phyloP scores from a whole-genome alignment of 2,329 filamentous ascomycete genomes.

The Dothidotthia symphoricarpi region DNA sequence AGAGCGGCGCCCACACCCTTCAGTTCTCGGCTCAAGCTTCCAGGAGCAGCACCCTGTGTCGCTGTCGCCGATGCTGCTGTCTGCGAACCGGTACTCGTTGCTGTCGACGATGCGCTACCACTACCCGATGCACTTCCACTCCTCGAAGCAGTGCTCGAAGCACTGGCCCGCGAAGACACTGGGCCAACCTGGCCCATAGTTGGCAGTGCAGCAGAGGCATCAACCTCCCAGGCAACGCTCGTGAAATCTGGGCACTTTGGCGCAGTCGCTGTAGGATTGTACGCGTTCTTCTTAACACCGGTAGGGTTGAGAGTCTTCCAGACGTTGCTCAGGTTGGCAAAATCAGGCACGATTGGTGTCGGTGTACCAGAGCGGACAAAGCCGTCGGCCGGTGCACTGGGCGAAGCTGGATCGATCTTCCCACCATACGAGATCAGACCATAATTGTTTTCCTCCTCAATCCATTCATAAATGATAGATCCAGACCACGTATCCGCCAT shows the following conservation, averaged over 20 bases:
- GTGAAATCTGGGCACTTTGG: conserved; percentile 71
- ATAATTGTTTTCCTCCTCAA: conserved; percentile 79
- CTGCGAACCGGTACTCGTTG: neutral
- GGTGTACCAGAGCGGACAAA: conserved; percentile 71
- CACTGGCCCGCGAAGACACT: no score
- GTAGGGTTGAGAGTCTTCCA: conserved; percentile 72
- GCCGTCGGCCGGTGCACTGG: conserved; percentile 58
- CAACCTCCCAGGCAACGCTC: conserved; percentile 67
- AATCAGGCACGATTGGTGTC: conserved; percentile 71
- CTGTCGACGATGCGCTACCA: no score
- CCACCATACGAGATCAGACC: conserved; percentile 75
- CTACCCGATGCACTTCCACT: no score
- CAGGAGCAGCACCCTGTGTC: conserved; percentile 21
- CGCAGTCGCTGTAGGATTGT: conserved; percentile 61
- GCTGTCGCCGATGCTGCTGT: conserved; percentile 3
- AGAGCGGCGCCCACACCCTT: conserved; percentile 21
- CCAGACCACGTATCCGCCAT: conserved; percentile 75
- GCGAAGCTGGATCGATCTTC: conserved; percentile 49
- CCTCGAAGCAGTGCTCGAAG: neutral
- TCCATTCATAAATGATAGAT: conserved; percentile 87
- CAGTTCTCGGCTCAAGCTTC: conserved; percentile 19
- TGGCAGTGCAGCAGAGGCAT: conserved; percentile 68
- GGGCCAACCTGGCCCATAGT: conserved; percentile 61
- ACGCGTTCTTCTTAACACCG: conserved; percentile 65
- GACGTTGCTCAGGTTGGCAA: conserved; percentile 70